Percentiles rank a stretch among this genome's conserved stretches.
Conservation (phyloP, 2,329 filamentous ascomycete genomes). For the Monilinia vaccinii-corymbosi region DNA sequence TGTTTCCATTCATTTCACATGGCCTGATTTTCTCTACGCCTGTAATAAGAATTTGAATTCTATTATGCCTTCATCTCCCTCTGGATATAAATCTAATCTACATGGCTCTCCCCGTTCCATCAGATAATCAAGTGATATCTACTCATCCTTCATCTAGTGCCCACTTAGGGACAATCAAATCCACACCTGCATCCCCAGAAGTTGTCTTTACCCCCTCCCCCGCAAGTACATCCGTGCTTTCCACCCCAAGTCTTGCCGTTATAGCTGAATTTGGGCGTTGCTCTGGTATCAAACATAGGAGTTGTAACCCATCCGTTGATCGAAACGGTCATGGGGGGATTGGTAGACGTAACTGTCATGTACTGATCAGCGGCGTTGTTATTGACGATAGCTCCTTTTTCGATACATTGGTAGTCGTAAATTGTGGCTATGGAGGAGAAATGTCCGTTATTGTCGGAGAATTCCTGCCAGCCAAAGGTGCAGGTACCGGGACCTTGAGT, state of each 20-base stretch:
- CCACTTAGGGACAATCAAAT: background rate
- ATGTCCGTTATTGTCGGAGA: background rate
- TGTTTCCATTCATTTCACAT: background rate
- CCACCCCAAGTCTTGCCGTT: background rate
- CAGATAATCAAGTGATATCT: background rate
- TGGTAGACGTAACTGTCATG: background rate
- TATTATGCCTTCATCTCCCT: too few species aligned
- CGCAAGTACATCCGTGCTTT: background rate
- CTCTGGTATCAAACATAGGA: background rate
- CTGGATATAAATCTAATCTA: background rate
- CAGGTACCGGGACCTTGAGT: background rate
- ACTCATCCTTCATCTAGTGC: background rate
- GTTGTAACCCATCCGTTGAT: background rate
- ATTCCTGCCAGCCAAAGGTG: background rate
- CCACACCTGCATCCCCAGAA: background rate
- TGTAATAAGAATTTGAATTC: background rate
- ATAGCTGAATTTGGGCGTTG: background rate
- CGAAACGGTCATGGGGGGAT: background rate
- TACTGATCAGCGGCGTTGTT: background rate
- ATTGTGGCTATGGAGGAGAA: background rate
- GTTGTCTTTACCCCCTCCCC: background rate
- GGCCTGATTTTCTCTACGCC: background rate
- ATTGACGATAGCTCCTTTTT: constrained; percentile 28
- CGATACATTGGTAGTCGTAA: background rate
- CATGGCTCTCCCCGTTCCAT: background rate